Conservation (phyloP, 192 early-diverging fungal genomes). For the Backusella circina region DNA sequence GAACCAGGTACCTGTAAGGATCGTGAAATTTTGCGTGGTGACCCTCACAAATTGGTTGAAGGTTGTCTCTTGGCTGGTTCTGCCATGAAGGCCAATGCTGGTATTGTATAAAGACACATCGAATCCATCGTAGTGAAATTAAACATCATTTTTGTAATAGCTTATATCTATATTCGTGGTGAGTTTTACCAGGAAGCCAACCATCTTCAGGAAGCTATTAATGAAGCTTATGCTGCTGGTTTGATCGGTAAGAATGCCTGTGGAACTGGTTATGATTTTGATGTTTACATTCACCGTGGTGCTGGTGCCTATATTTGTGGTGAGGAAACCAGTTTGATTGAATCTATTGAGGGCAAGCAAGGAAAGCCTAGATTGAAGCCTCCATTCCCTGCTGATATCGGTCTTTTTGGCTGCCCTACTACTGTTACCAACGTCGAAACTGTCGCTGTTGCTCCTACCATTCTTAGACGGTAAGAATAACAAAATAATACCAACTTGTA, state of each 20-base stretch:
- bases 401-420: conserved; percentile 97
- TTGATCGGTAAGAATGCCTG: conserved; percentile 99
- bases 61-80: conserved; percentile 95
- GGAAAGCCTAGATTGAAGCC: conserved; percentile 99
- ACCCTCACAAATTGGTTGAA: conserved; percentile 95
- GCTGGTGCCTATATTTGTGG: conserved; percentile 98
- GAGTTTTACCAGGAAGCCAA: conserved; percentile 98
- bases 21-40: conserved; percentile 61
- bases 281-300: conserved; percentile 96
- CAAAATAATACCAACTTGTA: background rate
- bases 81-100: conserved; percentile 94
- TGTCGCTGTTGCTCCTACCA: conserved; percentile 95
- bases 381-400: conserved; percentile 98
- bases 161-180: conserved; percentile 98
- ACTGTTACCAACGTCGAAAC: conserved; percentile 99
- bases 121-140: background rate
- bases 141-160: background rate
- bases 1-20: conserved; percentile 99
- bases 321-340: conserved; percentile 89
- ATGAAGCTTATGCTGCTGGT: conserved; percentile 94
- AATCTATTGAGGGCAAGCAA: conserved; percentile 93
- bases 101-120: conserved; percentile 45
- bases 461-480: conserved; percentile 43
- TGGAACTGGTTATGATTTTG: conserved; percentile 96
- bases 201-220: conserved; percentile 84